Evolutionary conservation across 805 yeast genomes (phyloP).

Genomic region (Lipomyces mesembrius): DNA sequence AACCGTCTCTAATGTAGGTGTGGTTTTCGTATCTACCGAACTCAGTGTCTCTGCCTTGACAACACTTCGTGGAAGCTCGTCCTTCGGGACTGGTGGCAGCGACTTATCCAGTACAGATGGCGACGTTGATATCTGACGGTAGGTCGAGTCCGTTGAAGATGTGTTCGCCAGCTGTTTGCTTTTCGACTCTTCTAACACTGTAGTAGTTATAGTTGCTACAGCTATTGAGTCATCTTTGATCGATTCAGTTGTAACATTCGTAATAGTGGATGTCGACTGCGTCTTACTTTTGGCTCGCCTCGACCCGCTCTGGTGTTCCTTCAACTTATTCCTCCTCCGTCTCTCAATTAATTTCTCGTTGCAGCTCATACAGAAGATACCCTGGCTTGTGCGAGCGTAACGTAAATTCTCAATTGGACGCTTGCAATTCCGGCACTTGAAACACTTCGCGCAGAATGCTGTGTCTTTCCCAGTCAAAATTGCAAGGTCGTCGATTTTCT

Average conservation of each 20-base stretch:
- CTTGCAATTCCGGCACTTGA: conserved; percentile 86
- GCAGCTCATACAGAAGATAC: conserved; percentile 89
- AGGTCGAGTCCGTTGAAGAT: background rate
- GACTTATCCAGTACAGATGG: background rate
- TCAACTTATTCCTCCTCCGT: conserved; percentile 58
- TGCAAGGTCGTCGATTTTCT: conserved; percentile 89
- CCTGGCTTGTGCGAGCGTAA: conserved; percentile 91
- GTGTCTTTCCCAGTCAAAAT: conserved; percentile 86
- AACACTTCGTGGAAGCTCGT: background rate
- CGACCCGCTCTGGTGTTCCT: conserved; percentile 4
- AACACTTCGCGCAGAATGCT: conserved; percentile 90
- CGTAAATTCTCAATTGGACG: conserved; percentile 82
- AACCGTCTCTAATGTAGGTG: background rate
- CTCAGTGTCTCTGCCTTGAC: background rate
- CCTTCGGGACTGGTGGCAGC: background rate
- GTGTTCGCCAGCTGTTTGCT: background rate
- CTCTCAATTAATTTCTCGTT: conserved; percentile 81
- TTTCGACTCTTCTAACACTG: background rate
- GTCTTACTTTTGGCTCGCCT: conserved; percentile 6
- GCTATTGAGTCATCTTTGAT: background rate
- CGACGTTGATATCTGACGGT: background rate
- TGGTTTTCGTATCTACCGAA: background rate
- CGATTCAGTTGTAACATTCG: conserved; percentile 3
- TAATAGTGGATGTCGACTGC: background rate
- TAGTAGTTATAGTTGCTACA: background rate